A percentile compares a stretch with the other conserved stretches of the same genome.
Evolutionary conservation across 371 early-diverging fungal genomes (phyloP).

Genomic region (Amoeboaphelidium occidentale): DNA sequence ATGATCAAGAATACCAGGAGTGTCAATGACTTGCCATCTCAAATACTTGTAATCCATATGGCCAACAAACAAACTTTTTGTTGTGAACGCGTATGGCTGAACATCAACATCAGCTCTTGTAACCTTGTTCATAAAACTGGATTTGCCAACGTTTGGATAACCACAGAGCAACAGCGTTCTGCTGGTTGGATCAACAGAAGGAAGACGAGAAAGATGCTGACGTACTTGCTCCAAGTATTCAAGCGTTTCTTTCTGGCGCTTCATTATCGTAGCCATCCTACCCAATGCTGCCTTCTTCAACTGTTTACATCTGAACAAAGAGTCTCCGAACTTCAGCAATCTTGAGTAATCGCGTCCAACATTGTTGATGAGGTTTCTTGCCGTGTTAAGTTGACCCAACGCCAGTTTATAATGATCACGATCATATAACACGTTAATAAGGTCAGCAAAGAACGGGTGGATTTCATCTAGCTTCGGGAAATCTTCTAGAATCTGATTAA

Average conservation of each 20-base stretch:
- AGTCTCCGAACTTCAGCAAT: constrained; percentile 97
- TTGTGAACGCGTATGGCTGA: constrained; percentile 99
- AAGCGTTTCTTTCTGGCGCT: constrained; percentile 92
- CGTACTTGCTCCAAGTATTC: constrained; percentile 98
- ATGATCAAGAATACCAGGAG: constrained; percentile 99
- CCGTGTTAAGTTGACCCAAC: constrained; percentile 95
- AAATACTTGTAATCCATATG: constrained; percentile 99
- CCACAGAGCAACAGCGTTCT: constrained; percentile 97
- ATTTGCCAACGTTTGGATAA: constrained; percentile 99
- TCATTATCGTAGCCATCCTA: constrained; percentile 98
- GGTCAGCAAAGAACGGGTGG: constrained; percentile 99
- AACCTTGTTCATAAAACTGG: constrained; percentile 98
- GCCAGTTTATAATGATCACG: constrained; percentile 99
- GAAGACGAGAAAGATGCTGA: constrained; percentile 92
- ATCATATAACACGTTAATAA: constrained; percentile 99
- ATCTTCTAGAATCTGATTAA: constrained; percentile 74
- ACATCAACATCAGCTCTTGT: constrained; percentile 99
- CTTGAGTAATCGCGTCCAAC: constrained; percentile 95
- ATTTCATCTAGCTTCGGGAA: constrained; percentile 99
- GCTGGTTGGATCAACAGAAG: constrained; percentile 97
- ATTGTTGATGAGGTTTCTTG: constrained; percentile 79
- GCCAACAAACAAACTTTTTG: constrained; percentile 98
- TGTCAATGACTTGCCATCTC: constrained; percentile 99
- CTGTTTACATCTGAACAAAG: constrained; percentile 97
- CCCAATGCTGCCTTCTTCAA: constrained; percentile 97